A percentile compares a stretch with the other conserved stretches of the same genome.
Conservation (phyloP, 768 basidiomycete species). For the Russula abietina region DNA sequence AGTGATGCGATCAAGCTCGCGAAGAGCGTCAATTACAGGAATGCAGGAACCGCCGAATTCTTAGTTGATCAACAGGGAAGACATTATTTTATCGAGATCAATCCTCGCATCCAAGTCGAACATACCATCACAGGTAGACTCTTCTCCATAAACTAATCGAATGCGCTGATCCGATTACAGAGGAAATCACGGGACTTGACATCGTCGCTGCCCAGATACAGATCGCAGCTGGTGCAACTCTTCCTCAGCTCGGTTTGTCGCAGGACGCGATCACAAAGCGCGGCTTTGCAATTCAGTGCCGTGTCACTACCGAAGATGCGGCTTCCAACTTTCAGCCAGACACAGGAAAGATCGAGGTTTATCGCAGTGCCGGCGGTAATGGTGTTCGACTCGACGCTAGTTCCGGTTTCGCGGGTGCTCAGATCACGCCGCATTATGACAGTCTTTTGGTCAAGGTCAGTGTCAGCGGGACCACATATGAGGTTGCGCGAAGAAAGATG, state of each 20-base stretch:
- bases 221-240: constrained; percentile 96
- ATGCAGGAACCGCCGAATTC: constrained; percentile 98
- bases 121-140: constrained; percentile 91
- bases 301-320: constrained; percentile 96
- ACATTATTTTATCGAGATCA: constrained; percentile 99
- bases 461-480: constrained; percentile 95
- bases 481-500: constrained; percentile 98
- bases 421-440: constrained; percentile 99
- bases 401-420: constrained; percentile 97
- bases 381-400: constrained; percentile 95
- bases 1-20: constrained; percentile 91
- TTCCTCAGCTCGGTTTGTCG: constrained; percentile 89
- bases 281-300: constrained; percentile 97
- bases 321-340: constrained; percentile 93
- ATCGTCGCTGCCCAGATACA: constrained; percentile 99
- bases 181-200: constrained; percentile 99
- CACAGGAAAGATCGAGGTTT: constrained; percentile 98
- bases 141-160: constrained; percentile 7
- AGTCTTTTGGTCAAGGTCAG: constrained; percentile 94
- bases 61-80: constrained; percentile 93
- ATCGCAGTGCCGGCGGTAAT: constrained; percentile 97
- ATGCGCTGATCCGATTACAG: constrained; percentile 37
- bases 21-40: constrained; percentile 88
- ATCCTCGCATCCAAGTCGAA: constrained; percentile 99
- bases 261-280: constrained; percentile 95